These are phyloP conservation scores for Magnolia sinica DNA, from an alignment of 164 flowering plant species.

Conservation along the genomic window DNA sequence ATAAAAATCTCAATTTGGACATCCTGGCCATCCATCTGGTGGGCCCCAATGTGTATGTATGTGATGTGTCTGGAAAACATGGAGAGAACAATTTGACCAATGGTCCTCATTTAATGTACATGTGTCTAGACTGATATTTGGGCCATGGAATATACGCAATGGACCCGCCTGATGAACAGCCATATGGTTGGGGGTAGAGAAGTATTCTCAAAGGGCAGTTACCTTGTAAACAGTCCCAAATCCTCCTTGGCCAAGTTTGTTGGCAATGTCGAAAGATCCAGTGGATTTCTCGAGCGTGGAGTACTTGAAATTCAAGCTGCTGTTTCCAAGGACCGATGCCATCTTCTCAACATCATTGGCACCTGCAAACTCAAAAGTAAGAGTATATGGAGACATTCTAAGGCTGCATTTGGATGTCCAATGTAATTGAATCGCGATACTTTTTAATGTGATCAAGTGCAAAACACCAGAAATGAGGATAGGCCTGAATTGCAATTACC, in stretches of 20 bases:
- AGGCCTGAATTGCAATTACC: neutral
- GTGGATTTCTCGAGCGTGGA: slow-evolving; percentile 58
- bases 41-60: neutral
- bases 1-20: neutral
- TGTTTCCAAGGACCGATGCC: slow-evolving; percentile 21
- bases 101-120: neutral
- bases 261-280: slow-evolving; percentile 31
- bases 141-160: neutral
- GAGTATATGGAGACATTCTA: neutral
- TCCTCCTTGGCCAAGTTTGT: slow-evolving; percentile 66
- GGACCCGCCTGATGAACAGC: neutral
- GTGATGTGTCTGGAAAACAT: neutral
- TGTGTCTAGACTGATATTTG: neutral
- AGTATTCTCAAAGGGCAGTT: neutral
- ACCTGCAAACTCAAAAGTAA: slow-evolving; percentile 31
- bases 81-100: neutral
- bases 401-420: neutral
- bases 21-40: neutral
- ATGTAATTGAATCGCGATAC: no score
- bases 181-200: neutral
- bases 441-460: neutral
- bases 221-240: slow-evolving; percentile 64
- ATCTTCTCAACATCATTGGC: slow-evolving; percentile 49
- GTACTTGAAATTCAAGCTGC: slow-evolving; percentile 44
- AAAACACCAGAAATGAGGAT: neutral